Evolutionary conservation across 371 early-diverging fungal genomes (phyloP), one percentile per base, ranked within the genome.

Genomic region (Saksenaea vasiformis): DNA sequence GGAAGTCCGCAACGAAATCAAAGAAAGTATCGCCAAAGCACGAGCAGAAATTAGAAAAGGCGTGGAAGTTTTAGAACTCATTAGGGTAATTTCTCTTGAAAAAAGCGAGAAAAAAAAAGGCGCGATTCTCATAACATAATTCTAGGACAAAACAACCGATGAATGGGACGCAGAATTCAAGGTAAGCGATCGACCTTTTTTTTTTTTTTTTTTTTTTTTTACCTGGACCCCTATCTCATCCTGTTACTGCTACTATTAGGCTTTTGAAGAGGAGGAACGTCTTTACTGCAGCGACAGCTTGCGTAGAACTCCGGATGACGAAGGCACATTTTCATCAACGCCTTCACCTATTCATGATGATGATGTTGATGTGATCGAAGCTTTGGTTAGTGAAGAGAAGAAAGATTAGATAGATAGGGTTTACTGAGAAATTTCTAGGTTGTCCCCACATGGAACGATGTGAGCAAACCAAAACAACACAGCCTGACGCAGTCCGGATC

Each of bases 1-100:
- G 60, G 69, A 73, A 26, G 54, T 74, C 11, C 67, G 68, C 35
- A 58, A 64, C 27, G 76, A 74, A 55, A 82, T 83, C 59, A 84
- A 77, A 31, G 83, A 83, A 53, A 84, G 82, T 15, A 67, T 86
- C 24, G 89, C 87, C 60, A 86, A 85, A 67, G 87, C 86, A 34
- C 80, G 83, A 47, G 87, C 81, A 26, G 87, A 87, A 59, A 86
- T 87, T 13, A 82, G 78, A 51, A 82, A 82, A 31, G 85, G 80
- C 13, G 78, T 80, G 77, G 76, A 78, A 55, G 74, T 85, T 8
- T 71, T 87, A n/a, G 83, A 83, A 39, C 72, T 80, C 3, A 69
- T 79, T 17, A 71, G 75, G 63, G 68, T 66, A 62, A 26, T 14
- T 19, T 9, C 13, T 57, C 28, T 56, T 28, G n/a, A n/a, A n/a